Base-by-base conservation (phyloP, 345 rosid genomes). In the Salix dunnii region DNA sequence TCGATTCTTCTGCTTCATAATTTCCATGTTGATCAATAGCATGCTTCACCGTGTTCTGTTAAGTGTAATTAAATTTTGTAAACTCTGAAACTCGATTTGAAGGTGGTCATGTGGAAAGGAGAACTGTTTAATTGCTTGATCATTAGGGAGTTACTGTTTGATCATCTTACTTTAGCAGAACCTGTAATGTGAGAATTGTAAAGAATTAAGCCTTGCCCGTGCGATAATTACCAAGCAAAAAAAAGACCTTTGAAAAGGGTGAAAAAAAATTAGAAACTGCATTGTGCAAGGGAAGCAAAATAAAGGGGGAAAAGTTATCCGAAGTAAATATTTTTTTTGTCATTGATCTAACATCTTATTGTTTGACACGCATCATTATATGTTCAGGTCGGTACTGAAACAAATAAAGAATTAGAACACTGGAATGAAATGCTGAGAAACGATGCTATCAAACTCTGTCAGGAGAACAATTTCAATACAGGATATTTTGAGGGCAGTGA, bases 401-500 rank as follows among this genome's bases (percentile, higher is more conserved):
- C 91, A 77, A 92, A 84, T 84, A 94, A 87, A 86, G 99, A 96
- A 80, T 80, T 96, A 82, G 99, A 96, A 85, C 98, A 92, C 72
- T 96, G 99, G 97, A 92, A 85, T 75, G 99, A 96, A 81, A 87
- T 92, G 87, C 89, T 96, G n/a, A 89, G 88, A 82, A 94, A 83
- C 73, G 98, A 96, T 58, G 94, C 82, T 42, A 76, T 94, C 77
- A 94, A 90, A 84, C 92, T 93, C 73, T 96, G 99, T 81, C 97
- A 91, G 85, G 97, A 94, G 73, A 94, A 96, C 82, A 91, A 90
- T 87, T 96, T 96, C 72, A 91, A 89, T 81, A 86, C 97, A 6
- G 99, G 99, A 1, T 96, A 90, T 83, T 94, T 96, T 78, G 98
- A 96, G 76, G 94, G 97, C 68, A 92, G 85, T 82, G 98, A 96